Evolutionary conservation across 371 early-diverging fungal genomes (phyloP).

Genomic region (Syncephalastrum contaminatum): DNA sequence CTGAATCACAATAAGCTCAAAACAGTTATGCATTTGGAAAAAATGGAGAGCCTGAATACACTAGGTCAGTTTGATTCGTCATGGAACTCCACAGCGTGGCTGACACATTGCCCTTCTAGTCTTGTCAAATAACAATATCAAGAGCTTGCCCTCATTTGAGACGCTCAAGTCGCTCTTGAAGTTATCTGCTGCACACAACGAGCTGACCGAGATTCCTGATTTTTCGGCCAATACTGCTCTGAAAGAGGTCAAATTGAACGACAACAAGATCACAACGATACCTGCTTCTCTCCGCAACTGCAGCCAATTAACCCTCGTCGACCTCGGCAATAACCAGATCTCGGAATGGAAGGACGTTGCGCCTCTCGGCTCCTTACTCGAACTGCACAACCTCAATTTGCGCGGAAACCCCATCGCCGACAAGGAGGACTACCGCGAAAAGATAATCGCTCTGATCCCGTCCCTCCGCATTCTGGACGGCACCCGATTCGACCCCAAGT

Average conservation of each 20-base stretch:
- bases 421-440: constrained; percentile 63
- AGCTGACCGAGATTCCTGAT: constrained; percentile 67
- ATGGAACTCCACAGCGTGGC: background rate
- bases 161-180: constrained; percentile 65
- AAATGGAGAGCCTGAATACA: constrained; percentile 66
- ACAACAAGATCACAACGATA: constrained; percentile 69
- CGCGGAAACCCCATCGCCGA: constrained; percentile 79
- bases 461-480: constrained; percentile 78
- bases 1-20: constrained; percentile 75
- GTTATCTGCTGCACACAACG: constrained; percentile 76
- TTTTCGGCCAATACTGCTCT: constrained; percentile 54
- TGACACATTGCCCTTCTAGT: constrained; percentile 36
- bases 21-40: constrained; percentile 44
- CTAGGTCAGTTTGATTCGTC: constrained; percentile 43
- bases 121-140: constrained; percentile 78
- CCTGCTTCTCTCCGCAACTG: constrained; percentile 62
- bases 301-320: constrained; percentile 64
- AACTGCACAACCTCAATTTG: constrained; percentile 72
- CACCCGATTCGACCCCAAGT: constrained; percentile 80
- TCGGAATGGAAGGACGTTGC: constrained; percentile 65
- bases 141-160: constrained; percentile 56
- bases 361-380: constrained; percentile 56
- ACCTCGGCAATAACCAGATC: constrained; percentile 74
- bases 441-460: constrained; percentile 66
- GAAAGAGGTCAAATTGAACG: constrained; percentile 76